Evolutionary conservation across 2,329 filamentous ascomycete species (phyloP).

Genomic region (Botrytis galanthina): DNA sequence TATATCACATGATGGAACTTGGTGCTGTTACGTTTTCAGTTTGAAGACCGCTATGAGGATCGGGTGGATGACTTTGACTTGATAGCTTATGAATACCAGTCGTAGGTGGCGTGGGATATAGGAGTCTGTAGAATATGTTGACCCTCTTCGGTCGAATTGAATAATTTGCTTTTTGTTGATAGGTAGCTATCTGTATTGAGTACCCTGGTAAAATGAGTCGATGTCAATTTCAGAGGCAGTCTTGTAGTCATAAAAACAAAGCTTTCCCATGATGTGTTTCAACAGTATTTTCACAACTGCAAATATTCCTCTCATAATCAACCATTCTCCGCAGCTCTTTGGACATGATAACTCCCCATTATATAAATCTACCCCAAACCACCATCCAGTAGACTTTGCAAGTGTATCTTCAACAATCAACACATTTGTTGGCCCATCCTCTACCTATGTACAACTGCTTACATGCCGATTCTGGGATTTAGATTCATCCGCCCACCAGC

Average conservation of each 20-base stretch:
- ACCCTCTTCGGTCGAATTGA: background rate
- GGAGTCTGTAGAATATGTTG: constrained; percentile 8
- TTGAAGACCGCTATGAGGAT: background rate
- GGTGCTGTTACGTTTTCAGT: constrained; percentile 4
- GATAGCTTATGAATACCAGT: constrained; percentile 15
- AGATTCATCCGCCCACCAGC: background rate
- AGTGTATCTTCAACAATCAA: background rate
- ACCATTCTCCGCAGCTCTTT: background rate
- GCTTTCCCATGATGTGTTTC: background rate
- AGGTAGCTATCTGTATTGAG: background rate
- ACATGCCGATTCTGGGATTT: background rate
- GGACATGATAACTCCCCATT: background rate
- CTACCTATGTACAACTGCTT: background rate
- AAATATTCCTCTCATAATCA: background rate
- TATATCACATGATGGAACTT: constrained; percentile 10
- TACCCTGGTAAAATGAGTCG: background rate
- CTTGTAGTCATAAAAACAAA: background rate
- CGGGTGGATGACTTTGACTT: background rate
- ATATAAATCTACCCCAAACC: background rate
- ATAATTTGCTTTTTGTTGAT: constrained; percentile 3
- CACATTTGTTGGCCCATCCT: background rate
- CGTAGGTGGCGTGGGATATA: constrained; percentile 3
- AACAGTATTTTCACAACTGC: background rate
- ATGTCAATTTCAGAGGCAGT: background rate
- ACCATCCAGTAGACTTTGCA: background rate